Conservation (phyloP, 257 asterid genomes). For the Linaria vulgaris region DNA sequence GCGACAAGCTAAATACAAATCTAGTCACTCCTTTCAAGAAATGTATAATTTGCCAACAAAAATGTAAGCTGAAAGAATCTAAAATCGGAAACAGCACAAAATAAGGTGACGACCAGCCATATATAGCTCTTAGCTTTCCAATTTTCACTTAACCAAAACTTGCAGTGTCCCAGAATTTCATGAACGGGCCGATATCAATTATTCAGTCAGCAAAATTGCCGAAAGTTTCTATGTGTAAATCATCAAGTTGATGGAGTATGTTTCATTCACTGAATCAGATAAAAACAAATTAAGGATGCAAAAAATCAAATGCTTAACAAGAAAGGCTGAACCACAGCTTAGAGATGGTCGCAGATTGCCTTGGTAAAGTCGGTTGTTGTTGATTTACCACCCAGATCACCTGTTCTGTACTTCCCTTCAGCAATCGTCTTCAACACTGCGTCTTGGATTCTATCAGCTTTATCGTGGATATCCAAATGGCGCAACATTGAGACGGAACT, state of each 20-base stretch:
- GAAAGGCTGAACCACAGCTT: no score
- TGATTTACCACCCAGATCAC: slow-evolving; percentile 90
- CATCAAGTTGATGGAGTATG: slow-evolving; percentile 21
- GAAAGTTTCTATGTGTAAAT: slow-evolving; percentile 18
- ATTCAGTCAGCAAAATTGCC: slow-evolving; percentile 34
- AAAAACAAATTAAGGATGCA: slow-evolving; percentile 26
- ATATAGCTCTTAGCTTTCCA: neutral
- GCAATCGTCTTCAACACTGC: slow-evolving; percentile 83
- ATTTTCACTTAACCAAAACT: slow-evolving; percentile 6
- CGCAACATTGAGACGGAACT: slow-evolving; percentile 81
- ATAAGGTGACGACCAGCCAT: no score
- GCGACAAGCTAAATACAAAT: no score
- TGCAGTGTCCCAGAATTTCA: slow-evolving; percentile 15
- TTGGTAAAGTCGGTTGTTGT: slow-evolving; percentile 78
- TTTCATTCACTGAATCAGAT: slow-evolving; percentile 23
- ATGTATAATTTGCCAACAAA: no score
- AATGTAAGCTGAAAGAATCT: neutral
- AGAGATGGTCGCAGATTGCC: slow-evolving; percentile 33
- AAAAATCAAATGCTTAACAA: slow-evolving; percentile 40
- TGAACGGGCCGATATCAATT: slow-evolving; percentile 20
- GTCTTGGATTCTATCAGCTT: slow-evolving; percentile 77
- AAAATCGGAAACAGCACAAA: neutral
- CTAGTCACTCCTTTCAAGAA: no score
- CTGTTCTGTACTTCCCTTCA: slow-evolving; percentile 87
- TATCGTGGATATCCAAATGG: slow-evolving; percentile 72